Conservation (phyloP, 805 yeast species). For the Debaryomyces hansenii region DNA sequence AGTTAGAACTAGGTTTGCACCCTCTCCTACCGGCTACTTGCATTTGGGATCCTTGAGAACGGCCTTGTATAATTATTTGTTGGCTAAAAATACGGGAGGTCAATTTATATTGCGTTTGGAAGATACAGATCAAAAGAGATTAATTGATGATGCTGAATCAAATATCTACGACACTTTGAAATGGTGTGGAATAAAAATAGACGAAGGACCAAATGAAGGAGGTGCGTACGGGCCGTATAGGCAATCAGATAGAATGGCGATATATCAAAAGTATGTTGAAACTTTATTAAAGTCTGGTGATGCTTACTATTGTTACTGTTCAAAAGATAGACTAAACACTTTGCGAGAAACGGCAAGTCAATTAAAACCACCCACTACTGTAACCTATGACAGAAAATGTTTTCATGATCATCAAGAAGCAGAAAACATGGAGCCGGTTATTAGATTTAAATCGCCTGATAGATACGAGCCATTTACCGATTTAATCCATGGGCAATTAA, state of each 20-base stretch:
- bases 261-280: conserved; percentile 64
- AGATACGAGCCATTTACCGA: conserved; percentile 68
- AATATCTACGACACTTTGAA: conserved; percentile 70
- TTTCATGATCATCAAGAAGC: conserved; percentile 30
- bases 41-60: conserved; percentile 94
- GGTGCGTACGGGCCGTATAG: conserved; percentile 71
- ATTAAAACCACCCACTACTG: conserved; percentile 85
- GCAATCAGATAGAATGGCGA: conserved; percentile 75
- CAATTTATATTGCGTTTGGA: conserved; percentile 80
- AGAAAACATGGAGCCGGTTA: conserved; percentile 38
- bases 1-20: conserved; percentile 91
- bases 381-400: conserved; percentile 88
- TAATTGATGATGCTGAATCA: conserved; percentile 79
- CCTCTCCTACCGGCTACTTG: conserved; percentile 95
- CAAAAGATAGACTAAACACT: conserved; percentile 69
- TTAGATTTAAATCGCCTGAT: conserved; percentile 78
- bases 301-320: conserved; percentile 87
- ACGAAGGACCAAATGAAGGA: conserved; percentile 75
- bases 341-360: conserved; percentile 72
- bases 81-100: conserved; percentile 80
- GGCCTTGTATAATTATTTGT: conserved; percentile 82
- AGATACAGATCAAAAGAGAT: conserved; percentile 85
- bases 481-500: conserved; percentile 71
- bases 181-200: conserved; percentile 76
- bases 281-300: conserved; percentile 58